A percentile compares a stretch with the other conserved stretches of the same genome.
Evolutionary conservation across 2,329 filamentous ascomycete genomes (phyloP).

Genomic region (Trichoderma simmonsii): DNA sequence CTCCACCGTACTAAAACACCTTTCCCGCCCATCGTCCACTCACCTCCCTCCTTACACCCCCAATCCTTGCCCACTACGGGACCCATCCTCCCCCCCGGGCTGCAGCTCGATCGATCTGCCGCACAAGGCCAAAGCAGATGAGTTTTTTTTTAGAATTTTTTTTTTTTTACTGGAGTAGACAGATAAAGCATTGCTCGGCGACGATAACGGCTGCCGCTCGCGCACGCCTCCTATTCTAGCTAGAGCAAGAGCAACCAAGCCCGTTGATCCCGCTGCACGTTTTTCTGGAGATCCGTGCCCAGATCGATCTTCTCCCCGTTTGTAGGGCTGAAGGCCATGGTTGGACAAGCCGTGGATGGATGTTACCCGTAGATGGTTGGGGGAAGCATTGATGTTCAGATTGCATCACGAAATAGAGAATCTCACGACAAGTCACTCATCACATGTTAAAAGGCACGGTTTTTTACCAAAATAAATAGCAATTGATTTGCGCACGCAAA

Average conservation of each 20-base stretch:
- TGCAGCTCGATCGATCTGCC: background rate
- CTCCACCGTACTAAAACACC: background rate
- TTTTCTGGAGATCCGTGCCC: conserved; percentile 1
- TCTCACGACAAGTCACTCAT: background rate
- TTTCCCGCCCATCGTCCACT: background rate
- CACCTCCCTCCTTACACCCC: background rate
- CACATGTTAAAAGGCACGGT: background rate
- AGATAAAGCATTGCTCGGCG: background rate
- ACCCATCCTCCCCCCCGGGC: background rate
- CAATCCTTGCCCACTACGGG: background rate
- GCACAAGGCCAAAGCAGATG: background rate
- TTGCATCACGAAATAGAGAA: background rate
- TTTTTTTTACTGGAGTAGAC: background rate
- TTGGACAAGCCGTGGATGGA: background rate
- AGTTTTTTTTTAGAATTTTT: background rate
- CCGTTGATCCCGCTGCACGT: conserved; percentile 5
- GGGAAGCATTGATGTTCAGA: background rate
- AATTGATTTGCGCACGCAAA: conserved; percentile 6
- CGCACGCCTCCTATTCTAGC: background rate
- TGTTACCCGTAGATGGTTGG: background rate
- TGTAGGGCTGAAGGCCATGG: conserved; percentile 12
- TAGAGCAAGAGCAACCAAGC: background rate
- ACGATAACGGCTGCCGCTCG: background rate
- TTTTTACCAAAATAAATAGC: background rate
- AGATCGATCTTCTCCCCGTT: background rate